Conservation (phyloP, 2,329 filamentous ascomycete species). For the Alternaria triticina region DNA sequence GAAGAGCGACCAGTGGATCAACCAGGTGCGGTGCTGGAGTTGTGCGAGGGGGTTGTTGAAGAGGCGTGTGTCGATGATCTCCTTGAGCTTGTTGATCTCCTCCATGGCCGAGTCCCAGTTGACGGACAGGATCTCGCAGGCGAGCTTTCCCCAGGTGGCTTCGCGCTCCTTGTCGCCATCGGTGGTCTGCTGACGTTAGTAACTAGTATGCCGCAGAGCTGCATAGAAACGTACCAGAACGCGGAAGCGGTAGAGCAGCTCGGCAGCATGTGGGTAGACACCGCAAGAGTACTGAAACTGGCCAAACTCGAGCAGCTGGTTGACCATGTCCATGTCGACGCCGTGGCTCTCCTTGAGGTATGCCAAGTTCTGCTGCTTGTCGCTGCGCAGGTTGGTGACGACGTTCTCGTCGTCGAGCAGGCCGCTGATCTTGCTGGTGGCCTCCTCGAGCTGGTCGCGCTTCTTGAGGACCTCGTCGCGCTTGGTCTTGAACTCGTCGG, state of each 20-base stretch:
- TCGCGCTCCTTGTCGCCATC: slow-evolving; percentile 97
- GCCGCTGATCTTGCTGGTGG: slow-evolving; percentile 86
- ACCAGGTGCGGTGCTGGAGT: slow-evolving; percentile 94
- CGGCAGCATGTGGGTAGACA: slow-evolving; percentile 86
- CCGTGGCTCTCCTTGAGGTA: slow-evolving; percentile 96
- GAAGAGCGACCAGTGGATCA: slow-evolving; percentile 98
- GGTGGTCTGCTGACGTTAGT: slow-evolving; percentile 65
- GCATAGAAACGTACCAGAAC: slow-evolving; percentile 64
- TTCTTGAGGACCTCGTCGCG: slow-evolving; percentile 84
- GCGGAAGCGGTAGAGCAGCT: slow-evolving; percentile 96
- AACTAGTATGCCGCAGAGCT: background rate
- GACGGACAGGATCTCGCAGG: slow-evolving; percentile 90
- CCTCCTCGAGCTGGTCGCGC: slow-evolving; percentile 83
- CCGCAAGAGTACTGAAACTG: slow-evolving; percentile 98
- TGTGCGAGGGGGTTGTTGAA: slow-evolving; percentile 97
- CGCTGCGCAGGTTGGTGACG: slow-evolving; percentile 85
- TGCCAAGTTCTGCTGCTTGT: slow-evolving; percentile 98
- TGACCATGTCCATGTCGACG: slow-evolving; percentile 93
- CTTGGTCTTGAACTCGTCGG: slow-evolving; percentile 87
- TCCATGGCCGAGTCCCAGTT: slow-evolving; percentile 89
- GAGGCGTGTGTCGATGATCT: slow-evolving; percentile 87
- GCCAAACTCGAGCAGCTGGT: slow-evolving; percentile 93
- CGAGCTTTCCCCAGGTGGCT: slow-evolving; percentile 97
- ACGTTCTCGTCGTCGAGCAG: slow-evolving; percentile 88
- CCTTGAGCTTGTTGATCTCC: slow-evolving; percentile 69